Conservation (phyloP, 768 basidiomycete species). For the Suillus weaverae region DNA sequence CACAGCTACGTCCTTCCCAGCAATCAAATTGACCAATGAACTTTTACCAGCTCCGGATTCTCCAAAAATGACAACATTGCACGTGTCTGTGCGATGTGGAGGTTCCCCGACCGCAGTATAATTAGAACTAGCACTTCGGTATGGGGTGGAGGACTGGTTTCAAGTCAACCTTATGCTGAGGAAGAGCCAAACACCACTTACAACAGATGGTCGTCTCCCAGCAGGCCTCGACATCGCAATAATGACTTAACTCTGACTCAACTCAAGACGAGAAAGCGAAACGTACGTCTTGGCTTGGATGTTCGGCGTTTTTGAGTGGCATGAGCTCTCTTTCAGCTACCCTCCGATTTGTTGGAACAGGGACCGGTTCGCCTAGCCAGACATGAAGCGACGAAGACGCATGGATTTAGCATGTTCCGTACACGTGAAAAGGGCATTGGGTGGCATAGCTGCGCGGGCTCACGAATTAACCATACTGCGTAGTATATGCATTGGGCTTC, state of each 20-base stretch:
- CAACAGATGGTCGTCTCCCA: neutral
- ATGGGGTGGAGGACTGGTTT: neutral
- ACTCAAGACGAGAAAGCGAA: neutral
- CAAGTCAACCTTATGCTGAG: neutral
- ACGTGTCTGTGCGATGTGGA: neutral
- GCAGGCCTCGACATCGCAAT: neutral
- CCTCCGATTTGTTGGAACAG: neutral
- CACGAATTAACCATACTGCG: too few relatives aligned
- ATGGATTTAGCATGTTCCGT: too few relatives aligned
- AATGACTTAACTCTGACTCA: neutral
- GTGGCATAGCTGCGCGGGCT: too few relatives aligned
- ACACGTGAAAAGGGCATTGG: too few relatives aligned
- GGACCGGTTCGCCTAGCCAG: neutral
- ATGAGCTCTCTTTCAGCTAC: neutral
- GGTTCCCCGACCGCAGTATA: neutral
- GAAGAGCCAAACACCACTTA: neutral
- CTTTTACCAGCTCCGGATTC: neutral
- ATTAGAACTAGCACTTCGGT: neutral
- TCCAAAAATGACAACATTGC: neutral
- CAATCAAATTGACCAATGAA: neutral
- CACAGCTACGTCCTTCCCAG: rapidly evolving
- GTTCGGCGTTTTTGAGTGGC: neutral
- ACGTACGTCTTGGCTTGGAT: neutral
- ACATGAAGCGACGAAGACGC: neutral
- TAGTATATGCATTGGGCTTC: too few relatives aligned